phyloP scores from a whole-genome alignment of 192 early-diverging fungal species.

The Entrophospora sp. region DNA sequence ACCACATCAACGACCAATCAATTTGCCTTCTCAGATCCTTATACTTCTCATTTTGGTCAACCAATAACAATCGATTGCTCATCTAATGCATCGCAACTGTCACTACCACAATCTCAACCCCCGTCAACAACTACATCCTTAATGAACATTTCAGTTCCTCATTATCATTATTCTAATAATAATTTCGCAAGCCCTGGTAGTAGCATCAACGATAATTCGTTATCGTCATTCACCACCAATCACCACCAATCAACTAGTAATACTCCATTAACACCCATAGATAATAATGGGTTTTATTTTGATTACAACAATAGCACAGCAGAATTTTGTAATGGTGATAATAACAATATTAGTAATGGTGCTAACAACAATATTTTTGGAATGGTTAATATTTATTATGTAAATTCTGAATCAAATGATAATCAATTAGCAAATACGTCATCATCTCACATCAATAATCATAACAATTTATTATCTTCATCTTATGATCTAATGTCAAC shows the following conservation, averaged over 20 bases:
- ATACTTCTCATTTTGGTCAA: constrained; percentile 4
- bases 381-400: neutral
- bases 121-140: too few relatives aligned
- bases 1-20: neutral
- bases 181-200: neutral
- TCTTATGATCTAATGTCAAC: too few relatives aligned
- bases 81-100: neutral
- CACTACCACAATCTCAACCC: too few relatives aligned
- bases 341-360: neutral
- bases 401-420: too few relatives aligned
- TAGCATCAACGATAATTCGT: neutral
- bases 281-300: neutral
- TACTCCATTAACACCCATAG: neutral
- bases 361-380: neutral
- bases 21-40: neutral
- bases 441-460: neutral
- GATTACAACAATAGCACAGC: neutral
- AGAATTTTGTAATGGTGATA: too few relatives aligned
- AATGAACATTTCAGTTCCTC: neutral
- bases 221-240: neutral
- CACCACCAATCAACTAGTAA: neutral
- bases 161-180: neutral
- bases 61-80: neutral
- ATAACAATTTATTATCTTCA: too few relatives aligned
- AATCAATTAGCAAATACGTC: neutral